Evolutionary conservation across 1,284 basidiomycete species (phyloP).

Genomic region (Cryptococcus hybrid): DNA sequence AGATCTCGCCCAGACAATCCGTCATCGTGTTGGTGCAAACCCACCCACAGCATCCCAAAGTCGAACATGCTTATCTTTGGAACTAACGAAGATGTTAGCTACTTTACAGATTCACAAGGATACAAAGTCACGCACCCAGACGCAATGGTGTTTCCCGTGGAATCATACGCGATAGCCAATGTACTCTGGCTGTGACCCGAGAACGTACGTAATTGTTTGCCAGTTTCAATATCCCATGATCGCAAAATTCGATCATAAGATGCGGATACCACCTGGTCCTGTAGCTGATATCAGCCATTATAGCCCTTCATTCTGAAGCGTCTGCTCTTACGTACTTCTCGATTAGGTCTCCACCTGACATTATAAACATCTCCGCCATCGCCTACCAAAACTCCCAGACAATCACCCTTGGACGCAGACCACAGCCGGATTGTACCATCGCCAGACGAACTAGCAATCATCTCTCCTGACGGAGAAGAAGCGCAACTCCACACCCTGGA

Average conservation of each 20-base stretch:
- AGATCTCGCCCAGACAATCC: constrained; percentile 54
- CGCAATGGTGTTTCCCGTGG: constrained; percentile 51
- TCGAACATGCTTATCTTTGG: constrained; percentile 53
- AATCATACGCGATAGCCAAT: constrained; percentile 51
- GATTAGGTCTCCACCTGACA: constrained; percentile 50
- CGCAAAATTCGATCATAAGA: constrained; percentile 55
- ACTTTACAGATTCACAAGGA: background rate
- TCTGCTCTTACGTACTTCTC: constrained; percentile 19
- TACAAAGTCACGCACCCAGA: constrained; percentile 38
- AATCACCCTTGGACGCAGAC: constrained; percentile 44
- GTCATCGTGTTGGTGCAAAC: constrained; percentile 51
- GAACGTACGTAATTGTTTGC: constrained; percentile 52
- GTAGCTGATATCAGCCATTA: background rate
- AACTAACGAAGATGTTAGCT: background rate
- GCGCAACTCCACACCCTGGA: constrained; percentile 53
- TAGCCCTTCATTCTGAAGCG: background rate
- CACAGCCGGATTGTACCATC: constrained; percentile 54
- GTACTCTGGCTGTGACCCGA: constrained; percentile 53
- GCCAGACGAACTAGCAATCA: constrained; percentile 49
- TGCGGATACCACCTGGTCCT: constrained; percentile 49
- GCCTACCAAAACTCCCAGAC: constrained; percentile 29
- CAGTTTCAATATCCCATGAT: constrained; percentile 52
- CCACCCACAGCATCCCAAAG: constrained; percentile 54
- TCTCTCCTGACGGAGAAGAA: constrained; percentile 27
- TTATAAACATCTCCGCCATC: constrained; percentile 53